Conservation (phyloP, 208 protist species). For the Naegleria lovaniensis region DNA sequence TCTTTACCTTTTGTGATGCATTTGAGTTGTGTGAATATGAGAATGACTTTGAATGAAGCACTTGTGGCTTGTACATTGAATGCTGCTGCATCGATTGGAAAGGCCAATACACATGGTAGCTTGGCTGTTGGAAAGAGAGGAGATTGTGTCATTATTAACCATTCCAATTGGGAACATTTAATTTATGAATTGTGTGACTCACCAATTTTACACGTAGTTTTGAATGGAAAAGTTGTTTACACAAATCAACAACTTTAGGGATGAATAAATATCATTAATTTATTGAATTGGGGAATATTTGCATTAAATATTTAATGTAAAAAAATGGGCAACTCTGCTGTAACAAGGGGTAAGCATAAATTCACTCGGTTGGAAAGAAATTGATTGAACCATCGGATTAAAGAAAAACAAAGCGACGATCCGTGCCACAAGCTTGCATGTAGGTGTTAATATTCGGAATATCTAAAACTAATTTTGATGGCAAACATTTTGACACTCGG, state of each 20-base stretch:
- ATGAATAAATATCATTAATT: no score
- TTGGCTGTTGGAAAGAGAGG: slow-evolving; percentile 64
- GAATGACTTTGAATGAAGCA: slow-evolving; percentile 68
- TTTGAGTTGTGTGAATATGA: slow-evolving; percentile 65
- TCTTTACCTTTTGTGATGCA: slow-evolving; percentile 76
- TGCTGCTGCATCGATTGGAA: slow-evolving; percentile 55
- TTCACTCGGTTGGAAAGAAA: neutral
- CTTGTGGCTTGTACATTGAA: slow-evolving; percentile 70
- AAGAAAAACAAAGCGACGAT: neutral
- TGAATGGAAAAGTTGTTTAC: slow-evolving; percentile 40
- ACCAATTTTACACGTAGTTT: slow-evolving; percentile 58
- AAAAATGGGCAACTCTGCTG: neutral
- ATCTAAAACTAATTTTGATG: no score
- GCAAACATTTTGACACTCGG: no score
- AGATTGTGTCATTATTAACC: slow-evolving; percentile 63
- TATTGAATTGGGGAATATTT: neutral
- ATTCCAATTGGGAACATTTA: slow-evolving; percentile 66
- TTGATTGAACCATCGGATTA: neutral
- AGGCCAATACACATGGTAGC: slow-evolving; percentile 51
- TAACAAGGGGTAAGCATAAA: neutral
- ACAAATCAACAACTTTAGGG: neutral
- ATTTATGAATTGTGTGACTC: slow-evolving; percentile 73
- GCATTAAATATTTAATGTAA: neutral
- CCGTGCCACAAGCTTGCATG: neutral
- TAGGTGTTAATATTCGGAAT: no score